Percentiles rank a stretch among this genome's conserved stretches.
These are phyloP conservation scores for Starmera caribaea DNA, from an alignment of 805 yeast genomes.

Conservation along the genomic window DNA sequence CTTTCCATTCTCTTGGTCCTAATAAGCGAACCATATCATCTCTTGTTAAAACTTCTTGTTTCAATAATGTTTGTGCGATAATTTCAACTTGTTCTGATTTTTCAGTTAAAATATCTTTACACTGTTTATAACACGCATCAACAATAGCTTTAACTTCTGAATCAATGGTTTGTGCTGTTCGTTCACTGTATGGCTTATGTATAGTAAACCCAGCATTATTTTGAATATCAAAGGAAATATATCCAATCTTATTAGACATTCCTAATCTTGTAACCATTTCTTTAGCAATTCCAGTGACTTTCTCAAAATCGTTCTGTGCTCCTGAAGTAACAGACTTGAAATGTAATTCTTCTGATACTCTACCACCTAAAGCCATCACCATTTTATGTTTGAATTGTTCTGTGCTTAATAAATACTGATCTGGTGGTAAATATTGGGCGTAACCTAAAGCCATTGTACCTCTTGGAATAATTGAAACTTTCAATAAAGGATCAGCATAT, in stretches of 20 bases:
- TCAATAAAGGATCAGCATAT: conserved; percentile 83
- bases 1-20: conserved; percentile 73
- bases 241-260: conserved; percentile 78
- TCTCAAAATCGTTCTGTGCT: conserved; percentile 87
- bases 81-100: conserved; percentile 51
- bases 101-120: conserved; percentile 46
- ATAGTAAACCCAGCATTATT: conserved; percentile 44
- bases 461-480: conserved; percentile 91
- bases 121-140: conserved; percentile 51
- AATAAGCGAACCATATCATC: conserved; percentile 69
- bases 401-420: conserved; percentile 66
- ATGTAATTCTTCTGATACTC: conserved; percentile 86
- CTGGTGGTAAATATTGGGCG: conserved; percentile 90
- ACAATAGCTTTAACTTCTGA: conserved; percentile 60
- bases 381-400: conserved; percentile 75
- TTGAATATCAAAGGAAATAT: conserved; percentile 42
- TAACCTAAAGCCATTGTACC: conserved; percentile 95
- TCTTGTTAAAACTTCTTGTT: conserved; percentile 72
- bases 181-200: conserved; percentile 60
- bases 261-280: conserved; percentile 85
- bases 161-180: conserved; percentile 60
- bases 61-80: conserved; percentile 65
- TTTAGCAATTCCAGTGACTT: conserved; percentile 81
- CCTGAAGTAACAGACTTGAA: conserved; percentile 85
- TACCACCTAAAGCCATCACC: conserved; percentile 92